A percentile compares a stretch with the other conserved stretches of the same genome.
phyloP scores from a whole-genome alignment of 2,329 filamentous ascomycete species.

The Gremmenia infestans region DNA sequence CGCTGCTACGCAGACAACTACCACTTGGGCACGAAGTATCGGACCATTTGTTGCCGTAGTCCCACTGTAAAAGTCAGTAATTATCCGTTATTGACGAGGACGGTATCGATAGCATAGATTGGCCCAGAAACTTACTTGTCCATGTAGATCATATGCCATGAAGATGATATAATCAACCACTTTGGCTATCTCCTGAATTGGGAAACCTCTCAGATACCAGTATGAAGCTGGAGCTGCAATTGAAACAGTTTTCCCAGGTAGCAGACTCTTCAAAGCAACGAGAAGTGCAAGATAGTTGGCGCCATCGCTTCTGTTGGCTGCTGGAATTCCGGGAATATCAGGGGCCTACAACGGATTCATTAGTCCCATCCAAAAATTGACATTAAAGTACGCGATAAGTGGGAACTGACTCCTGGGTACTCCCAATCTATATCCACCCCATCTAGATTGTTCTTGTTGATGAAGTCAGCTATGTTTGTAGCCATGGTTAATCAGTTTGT shows the following conservation, averaged over 20 bases:
- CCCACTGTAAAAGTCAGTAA: conserved; percentile 4
- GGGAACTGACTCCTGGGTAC: conserved; percentile 27
- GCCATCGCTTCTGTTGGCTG: conserved; percentile 24
- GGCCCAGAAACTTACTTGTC: background rate
- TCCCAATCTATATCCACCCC: conserved; percentile 34
- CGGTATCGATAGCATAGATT: too few relatives aligned
- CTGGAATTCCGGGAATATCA: conserved; percentile 35
- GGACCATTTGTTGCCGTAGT: conserved; percentile 5
- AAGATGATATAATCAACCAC: conserved; percentile 24
- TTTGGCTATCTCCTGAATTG: conserved; percentile 10
- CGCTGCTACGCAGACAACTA: background rate
- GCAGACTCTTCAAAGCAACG: background rate
- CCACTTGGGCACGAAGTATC: conserved; percentile 5
- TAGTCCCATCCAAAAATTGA: background rate
- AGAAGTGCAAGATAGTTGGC: conserved; percentile 35
- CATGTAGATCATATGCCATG: conserved; percentile 18
- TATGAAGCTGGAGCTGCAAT: conserved; percentile 31
- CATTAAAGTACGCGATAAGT: background rate
- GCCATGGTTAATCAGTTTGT: conserved; percentile 33
- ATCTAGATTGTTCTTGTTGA: conserved; percentile 32
- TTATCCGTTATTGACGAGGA: too few relatives aligned
- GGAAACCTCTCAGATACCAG: conserved; percentile 29
- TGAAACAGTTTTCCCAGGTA: conserved; percentile 8
- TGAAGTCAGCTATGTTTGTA: conserved; percentile 32
- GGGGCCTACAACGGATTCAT: conserved; percentile 8